Evolutionary conservation across 805 yeast genomes (phyloP).

Genomic region (Saccharomycopsis fermentans): DNA sequence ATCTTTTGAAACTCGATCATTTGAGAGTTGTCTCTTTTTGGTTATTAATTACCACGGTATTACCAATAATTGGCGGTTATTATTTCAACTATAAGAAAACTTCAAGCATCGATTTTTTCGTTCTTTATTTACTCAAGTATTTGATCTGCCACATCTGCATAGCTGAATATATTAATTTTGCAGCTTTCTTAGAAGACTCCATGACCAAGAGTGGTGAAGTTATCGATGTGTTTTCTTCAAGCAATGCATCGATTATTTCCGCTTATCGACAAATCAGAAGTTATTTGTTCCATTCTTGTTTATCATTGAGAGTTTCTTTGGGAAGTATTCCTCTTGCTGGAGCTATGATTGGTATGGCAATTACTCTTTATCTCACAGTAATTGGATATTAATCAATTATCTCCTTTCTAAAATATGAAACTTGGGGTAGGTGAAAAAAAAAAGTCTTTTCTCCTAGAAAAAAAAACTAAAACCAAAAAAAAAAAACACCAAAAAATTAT

Average conservation of each 20-base stretch:
- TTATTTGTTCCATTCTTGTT: neutral
- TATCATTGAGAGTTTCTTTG: neutral
- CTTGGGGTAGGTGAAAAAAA: neutral
- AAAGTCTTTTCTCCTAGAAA: too few species aligned
- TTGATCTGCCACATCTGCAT: constrained; percentile 31
- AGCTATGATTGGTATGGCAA: neutral
- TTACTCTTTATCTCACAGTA: neutral
- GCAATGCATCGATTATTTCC: neutral
- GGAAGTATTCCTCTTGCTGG: neutral
- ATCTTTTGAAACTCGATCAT: constrained; percentile 20
- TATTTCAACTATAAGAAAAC: constrained; percentile 24
- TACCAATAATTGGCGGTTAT: constrained; percentile 23
- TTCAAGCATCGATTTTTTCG: constrained; percentile 39
- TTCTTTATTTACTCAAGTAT: constrained; percentile 39
- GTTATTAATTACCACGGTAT: constrained; percentile 15
- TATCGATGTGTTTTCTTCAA: neutral
- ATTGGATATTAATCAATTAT: neutral
- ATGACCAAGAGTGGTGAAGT: neutral
- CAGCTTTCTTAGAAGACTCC: constrained; percentile 23
- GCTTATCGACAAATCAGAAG: neutral
- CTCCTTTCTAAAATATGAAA: neutral
- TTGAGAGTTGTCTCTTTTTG: constrained; percentile 21
- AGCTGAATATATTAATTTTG: constrained; percentile 22
- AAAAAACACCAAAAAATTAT: too few species aligned
- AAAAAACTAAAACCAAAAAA: too few species aligned